These are phyloP conservation scores for Malassezia obtusa DNA, from an alignment of 1,284 basidiomycete genomes.

Conservation along the genomic window DNA sequence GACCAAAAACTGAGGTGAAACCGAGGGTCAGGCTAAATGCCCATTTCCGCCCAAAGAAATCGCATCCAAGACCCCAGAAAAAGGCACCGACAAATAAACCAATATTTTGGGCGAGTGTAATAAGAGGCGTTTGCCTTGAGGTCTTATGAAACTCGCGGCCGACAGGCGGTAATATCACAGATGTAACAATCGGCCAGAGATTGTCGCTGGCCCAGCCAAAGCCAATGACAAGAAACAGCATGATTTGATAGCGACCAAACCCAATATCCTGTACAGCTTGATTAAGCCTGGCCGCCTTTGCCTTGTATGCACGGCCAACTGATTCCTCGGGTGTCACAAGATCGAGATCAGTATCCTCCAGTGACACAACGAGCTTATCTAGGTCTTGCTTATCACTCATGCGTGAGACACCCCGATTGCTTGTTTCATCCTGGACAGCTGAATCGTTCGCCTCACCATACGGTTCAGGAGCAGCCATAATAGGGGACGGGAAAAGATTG, in stretches of 20 bases:
- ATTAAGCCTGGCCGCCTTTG: not conserved
- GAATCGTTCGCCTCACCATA: too few species aligned
- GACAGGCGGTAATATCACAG: constrained; percentile 30
- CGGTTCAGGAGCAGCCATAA: too few species aligned
- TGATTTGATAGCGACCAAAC: constrained; percentile 34
- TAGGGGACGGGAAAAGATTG: too few species aligned
- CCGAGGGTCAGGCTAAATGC: constrained; percentile 39
- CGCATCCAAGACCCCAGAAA: constrained; percentile 38
- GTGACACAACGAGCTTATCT: too few species aligned
- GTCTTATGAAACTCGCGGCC: not conserved
- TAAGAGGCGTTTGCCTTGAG: constrained; percentile 3
- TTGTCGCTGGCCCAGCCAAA: constrained; percentile 42
- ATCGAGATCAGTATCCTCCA: not conserved
- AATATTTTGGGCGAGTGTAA: constrained; percentile 26
- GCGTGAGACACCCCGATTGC: too few species aligned
- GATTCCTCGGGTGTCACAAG: not conserved
- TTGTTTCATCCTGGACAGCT: too few species aligned
- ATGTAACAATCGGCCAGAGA: constrained; percentile 38
- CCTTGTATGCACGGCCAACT: not conserved
- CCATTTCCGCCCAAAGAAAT: constrained; percentile 35
- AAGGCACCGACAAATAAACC: constrained; percentile 41
- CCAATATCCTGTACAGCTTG: constrained; percentile 22
- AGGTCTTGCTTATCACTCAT: too few species aligned
- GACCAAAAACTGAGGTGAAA: constrained; percentile 33
- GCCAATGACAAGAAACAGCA: constrained; percentile 36